Evolutionary conservation across 1,139 yeast species (phyloP).

Genomic region (Suhomyces ambrosiae): DNA sequence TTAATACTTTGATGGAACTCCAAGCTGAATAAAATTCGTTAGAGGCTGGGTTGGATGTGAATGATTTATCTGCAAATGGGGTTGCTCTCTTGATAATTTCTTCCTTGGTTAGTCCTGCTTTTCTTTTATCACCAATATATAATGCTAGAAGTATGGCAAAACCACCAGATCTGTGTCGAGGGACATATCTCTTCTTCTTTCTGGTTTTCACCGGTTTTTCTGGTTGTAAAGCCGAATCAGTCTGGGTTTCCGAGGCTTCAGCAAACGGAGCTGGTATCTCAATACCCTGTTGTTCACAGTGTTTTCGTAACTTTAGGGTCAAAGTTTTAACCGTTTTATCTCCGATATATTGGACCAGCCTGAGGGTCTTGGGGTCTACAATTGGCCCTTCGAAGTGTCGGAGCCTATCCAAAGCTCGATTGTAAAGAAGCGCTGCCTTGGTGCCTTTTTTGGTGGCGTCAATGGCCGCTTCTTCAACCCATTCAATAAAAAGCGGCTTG

Average conservation of each 20-base stretch:
- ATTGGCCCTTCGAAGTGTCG: constrained; percentile 44
- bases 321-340: constrained; percentile 58
- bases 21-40: constrained; percentile 77
- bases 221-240: constrained; percentile 7
- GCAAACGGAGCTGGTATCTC: constrained; percentile 43
- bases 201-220: constrained; percentile 18
- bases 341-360: constrained; percentile 59
- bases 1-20: constrained; percentile 67
- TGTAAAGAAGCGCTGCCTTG: constrained; percentile 47
- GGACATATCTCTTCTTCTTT: constrained; percentile 60
- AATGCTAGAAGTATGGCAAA: constrained; percentile 79
- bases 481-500: constrained; percentile 45
- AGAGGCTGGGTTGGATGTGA: constrained; percentile 62
- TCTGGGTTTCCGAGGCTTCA: no score
- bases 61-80: constrained; percentile 65
- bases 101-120: constrained; percentile 60
- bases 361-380: constrained; percentile 52
- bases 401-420: constrained; percentile 51
- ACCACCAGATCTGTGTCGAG: constrained; percentile 79
- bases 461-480: constrained; percentile 56
- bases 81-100: constrained; percentile 61
- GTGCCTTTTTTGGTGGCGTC: constrained; percentile 43
- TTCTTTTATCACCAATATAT: constrained; percentile 50
- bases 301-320: constrained; percentile 37
- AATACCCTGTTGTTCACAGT: constrained; percentile 49